Evolutionary conservation across 257 asterid genomes (phyloP).

Genomic region (Perilla frutescens): DNA sequence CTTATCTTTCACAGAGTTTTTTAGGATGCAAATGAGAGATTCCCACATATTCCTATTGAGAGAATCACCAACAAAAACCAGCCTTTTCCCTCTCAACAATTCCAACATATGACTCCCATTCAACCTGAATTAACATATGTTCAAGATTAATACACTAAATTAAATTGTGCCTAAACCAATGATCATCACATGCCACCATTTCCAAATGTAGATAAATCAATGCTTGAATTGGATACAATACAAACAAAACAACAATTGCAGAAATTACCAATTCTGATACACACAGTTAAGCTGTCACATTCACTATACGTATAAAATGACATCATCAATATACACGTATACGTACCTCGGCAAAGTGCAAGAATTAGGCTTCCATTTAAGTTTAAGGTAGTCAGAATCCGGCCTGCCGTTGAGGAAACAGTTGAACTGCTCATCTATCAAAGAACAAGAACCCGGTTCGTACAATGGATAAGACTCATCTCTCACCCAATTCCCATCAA

Average conservation of each 20-base stretch:
- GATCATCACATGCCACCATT: too few species aligned
- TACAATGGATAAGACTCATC: slow-evolving; percentile 86
- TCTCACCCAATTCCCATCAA: slow-evolving; percentile 90
- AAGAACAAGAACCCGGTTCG: slow-evolving; percentile 87
- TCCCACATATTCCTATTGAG: slow-evolving; percentile 88
- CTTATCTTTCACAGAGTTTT: slow-evolving; percentile 57
- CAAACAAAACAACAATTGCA: background rate
- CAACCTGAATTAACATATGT: slow-evolving; percentile 48
- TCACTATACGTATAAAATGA: background rate
- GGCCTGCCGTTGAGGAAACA: slow-evolving; percentile 85
- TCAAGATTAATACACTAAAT: slow-evolving; percentile 11
- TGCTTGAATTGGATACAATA: background rate
- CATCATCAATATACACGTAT: background rate
- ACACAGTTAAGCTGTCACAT: slow-evolving; percentile 22
- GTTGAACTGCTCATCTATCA: slow-evolving; percentile 92
- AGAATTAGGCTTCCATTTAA: slow-evolving; percentile 88
- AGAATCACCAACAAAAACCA: slow-evolving; percentile 78
- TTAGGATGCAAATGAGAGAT: slow-evolving; percentile 76
- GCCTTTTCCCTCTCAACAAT: slow-evolving; percentile 64
- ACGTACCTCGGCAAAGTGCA: slow-evolving; percentile 81
- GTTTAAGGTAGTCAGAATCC: slow-evolving; percentile 61
- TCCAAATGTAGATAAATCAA: background rate
- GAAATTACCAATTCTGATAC: background rate
- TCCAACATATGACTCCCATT: slow-evolving; percentile 70
- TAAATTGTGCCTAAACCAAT: background rate